Base-by-base conservation (phyloP, 1,284 basidiomycete species). In the Leccinum colubrinum region DNA sequence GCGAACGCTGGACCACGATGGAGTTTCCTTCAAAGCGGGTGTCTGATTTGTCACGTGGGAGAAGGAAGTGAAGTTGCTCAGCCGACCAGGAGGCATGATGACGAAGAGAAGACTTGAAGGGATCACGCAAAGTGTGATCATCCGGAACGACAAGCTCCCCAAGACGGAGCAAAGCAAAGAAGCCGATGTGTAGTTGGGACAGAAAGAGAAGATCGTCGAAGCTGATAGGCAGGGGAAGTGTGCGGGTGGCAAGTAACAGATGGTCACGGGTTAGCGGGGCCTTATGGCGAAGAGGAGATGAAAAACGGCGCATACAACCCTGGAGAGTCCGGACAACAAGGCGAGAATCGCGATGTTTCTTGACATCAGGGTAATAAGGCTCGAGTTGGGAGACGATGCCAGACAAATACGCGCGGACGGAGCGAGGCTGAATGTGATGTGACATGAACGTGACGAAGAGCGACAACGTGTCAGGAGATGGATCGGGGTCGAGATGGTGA, bases 401-500 rank as follows among this genome's bases (percentile, higher is more conserved):
- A 0, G n/a, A 35, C 4, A 54, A 15, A 4, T 78, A 77, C 0
- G 63, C 51, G 2, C 17, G 39, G 5, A 76, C 70, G 0, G 74
- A 62, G 0, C 9, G 4, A 63, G 72, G 39, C 56, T 59, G 30
- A 6, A 62, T 62, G 4, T 61, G 55, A 4, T 53, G 35, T 0
- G 17, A 33, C 59, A 61, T 61, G 2, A 33, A 61, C 0, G 61
- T 61, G 6, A 62, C 6, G 1, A 17, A 61, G 2, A 62, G n/a
- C 0, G 61, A 67, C 0, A 77, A 55, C 0, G 72, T 76, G 30
- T 76, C 68, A 0, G 60, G 17, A 0, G 76, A 74, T 0, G 78
- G 79, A 0, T 74, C 62, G 1, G 72, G 14, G 0, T 73, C 65
- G 3, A 79, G 66, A 6, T 70, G 17, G 56, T 80, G 78, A 0